Evolutionary conservation across 1,284 basidiomycete genomes (phyloP).

Genomic region (Melampsora americana): DNA sequence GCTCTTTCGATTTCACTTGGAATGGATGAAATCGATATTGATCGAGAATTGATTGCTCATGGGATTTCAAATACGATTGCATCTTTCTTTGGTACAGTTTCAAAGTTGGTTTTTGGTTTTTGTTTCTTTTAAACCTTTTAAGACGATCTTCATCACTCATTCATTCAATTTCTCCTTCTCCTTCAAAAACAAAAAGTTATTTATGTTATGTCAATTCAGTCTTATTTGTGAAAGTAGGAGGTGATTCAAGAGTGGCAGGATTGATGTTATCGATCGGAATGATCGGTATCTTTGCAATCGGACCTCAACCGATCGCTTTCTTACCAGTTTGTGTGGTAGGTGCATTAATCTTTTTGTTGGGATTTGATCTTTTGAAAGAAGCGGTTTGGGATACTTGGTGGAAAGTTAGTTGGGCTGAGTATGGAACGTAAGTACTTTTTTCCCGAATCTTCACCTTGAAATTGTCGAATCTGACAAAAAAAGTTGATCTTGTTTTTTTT

Average conservation of each 20-base stretch:
- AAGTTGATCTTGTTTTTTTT: not conserved
- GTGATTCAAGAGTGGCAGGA: slow-evolving; percentile 75
- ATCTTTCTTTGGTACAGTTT: slow-evolving; percentile 73
- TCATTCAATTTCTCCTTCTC: not conserved
- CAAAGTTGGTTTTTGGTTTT: slow-evolving; percentile 45
- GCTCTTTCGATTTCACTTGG: slow-evolving; percentile 89
- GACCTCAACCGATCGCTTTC: slow-evolving; percentile 78
- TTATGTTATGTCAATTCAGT: slow-evolving; percentile 53
- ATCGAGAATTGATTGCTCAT: slow-evolving; percentile 87
- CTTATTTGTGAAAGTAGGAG: slow-evolving; percentile 85
- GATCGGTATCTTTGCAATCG: slow-evolving; percentile 69
- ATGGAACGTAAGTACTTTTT: slow-evolving; percentile 34
- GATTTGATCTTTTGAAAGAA: slow-evolving; percentile 85
- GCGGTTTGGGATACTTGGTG: slow-evolving; percentile 93
- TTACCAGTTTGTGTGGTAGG: slow-evolving; percentile 65
- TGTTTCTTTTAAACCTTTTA: not conserved
- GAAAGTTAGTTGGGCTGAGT: slow-evolving; percentile 61
- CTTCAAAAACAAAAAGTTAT: slow-evolving; percentile 11
- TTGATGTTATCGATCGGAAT: slow-evolving; percentile 80
- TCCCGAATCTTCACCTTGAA: too few species aligned
- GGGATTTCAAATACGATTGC: slow-evolving; percentile 85
- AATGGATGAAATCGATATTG: slow-evolving; percentile 83
- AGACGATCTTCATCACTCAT: not conserved
- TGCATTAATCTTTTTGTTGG: slow-evolving; percentile 89
- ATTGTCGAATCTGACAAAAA: slow-evolving; percentile 59